Base-by-base conservation (phyloP, 2,329 filamentous ascomycete species). In the Neofusicoccum sp. region DNA sequence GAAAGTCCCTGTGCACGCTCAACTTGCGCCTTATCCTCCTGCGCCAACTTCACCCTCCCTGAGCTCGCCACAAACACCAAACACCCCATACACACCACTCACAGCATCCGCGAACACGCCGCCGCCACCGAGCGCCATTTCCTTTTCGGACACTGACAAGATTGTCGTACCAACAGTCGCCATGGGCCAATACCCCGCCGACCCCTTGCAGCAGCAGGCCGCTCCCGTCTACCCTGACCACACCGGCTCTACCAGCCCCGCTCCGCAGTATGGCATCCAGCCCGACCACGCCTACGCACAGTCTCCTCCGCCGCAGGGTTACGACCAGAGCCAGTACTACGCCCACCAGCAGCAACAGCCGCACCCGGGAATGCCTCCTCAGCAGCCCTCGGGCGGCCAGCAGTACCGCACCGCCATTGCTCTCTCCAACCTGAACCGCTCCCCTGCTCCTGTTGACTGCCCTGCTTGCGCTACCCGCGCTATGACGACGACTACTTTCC, bases 401-500 rank as follows among this genome's bases (percentile, higher is more conserved):
- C 63, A 64, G 36, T 77, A 74, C 69, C 75, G 76, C 63, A 76
- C 64, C 61, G 73, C 70, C 1, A 76, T 73, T 1, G 74, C 76
- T 2, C 71, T 78, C 44, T 68, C 72, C 8, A 69, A 59, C 36
- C 58, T 78, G 31, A 67, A 69, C 43, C 67, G 75, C 5, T 71
- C 69, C 1, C 71, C 80, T 1, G 76, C 78, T 5, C 80, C 79
- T 0, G 79, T 79, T 1, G 81, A 83, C 64, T 83, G 81, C 67
- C 81, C 81, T 0, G 72, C 74, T 3, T 84, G 81, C 50, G 76
- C 77, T 5, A 70, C 76, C 56, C 69, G 81, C 1, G 67, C 70
- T 1, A 70, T 80, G 73, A 80, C 78, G 2, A 74, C 67, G 16
- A 68, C 71, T 8, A 61, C 67, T 8, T 74, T 70, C 47, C 68